A percentile compares a stretch with the other conserved stretches of the same genome.
phyloP scores from a whole-genome alignment of 331 rosid species.

The Rosa hybrid region DNA sequence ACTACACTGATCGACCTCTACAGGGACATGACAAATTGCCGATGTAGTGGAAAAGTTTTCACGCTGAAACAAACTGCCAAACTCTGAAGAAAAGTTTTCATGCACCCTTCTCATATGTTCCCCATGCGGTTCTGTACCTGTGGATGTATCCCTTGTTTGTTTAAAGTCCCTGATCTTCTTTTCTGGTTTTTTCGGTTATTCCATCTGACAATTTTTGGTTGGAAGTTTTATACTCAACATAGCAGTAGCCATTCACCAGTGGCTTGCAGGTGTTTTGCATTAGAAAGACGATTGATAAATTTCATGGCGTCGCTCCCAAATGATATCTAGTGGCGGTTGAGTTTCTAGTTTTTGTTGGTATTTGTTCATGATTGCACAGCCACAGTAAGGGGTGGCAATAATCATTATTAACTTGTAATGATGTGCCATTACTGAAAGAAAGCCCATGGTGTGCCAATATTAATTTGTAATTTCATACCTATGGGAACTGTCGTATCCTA shows the following conservation, averaged over 20 bases:
- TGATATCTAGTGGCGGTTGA: constrained; percentile 59
- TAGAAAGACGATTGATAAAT: constrained; percentile 81
- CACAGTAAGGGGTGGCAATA: constrained; percentile 36
- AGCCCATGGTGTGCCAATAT: constrained; percentile 25
- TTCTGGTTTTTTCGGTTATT: not conserved
- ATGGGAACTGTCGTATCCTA: constrained; percentile 32
- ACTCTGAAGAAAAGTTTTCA: not conserved
- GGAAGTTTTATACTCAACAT: not conserved
- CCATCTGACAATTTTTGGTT: not conserved
- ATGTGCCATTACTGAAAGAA: constrained; percentile 19
- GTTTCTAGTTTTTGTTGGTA: constrained; percentile 48
- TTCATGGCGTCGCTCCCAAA: constrained; percentile 71
- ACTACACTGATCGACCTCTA: not conserved
- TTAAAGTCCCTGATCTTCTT: not conserved
- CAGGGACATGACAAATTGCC: not conserved
- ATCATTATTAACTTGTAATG: constrained; percentile 28
- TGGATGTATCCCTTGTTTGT: not conserved
- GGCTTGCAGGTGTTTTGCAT: constrained; percentile 41
- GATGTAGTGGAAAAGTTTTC: not conserved
- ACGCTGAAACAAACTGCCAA: not conserved
- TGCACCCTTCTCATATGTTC: not conserved
- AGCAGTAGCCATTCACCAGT: not conserved
- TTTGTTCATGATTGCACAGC: constrained; percentile 47
- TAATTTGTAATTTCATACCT: constrained; percentile 37
- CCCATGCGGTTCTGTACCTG: not conserved